Conservation (phyloP, 352 stramenopile species). For the Pythium guiyangense region DNA sequence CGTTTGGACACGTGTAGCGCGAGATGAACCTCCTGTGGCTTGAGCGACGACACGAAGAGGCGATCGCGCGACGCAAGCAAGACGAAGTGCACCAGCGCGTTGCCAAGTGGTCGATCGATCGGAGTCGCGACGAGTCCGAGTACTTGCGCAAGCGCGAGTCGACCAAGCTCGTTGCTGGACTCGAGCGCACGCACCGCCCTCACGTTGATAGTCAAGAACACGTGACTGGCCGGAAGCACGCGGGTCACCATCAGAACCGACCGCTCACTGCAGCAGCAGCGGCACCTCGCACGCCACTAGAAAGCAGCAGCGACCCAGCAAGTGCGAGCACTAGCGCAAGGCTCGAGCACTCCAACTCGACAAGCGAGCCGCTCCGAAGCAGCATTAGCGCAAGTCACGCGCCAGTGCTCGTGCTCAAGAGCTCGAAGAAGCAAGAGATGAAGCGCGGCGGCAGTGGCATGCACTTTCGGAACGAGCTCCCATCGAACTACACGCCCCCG, state of each 20-base stretch:
- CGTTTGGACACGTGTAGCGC: slow-evolving; percentile 17
- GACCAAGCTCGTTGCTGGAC: slow-evolving; percentile 44
- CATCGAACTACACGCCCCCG: slow-evolving; percentile 52
- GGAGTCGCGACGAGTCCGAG: slow-evolving; percentile 68
- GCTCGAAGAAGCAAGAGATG: slow-evolving; percentile 21
- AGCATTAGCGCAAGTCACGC: background rate
- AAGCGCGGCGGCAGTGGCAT: slow-evolving; percentile 30
- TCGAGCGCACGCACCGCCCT: slow-evolving; percentile 26
- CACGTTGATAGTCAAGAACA: slow-evolving; percentile 11
- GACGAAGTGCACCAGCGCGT: slow-evolving; percentile 44
- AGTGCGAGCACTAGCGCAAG: background rate
- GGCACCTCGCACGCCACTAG: background rate
- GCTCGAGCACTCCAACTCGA: slow-evolving; percentile 11
- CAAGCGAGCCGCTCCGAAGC: slow-evolving; percentile 1
- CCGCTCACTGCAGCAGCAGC: background rate
- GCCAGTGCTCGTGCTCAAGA: slow-evolving; percentile 17
- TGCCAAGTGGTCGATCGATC: slow-evolving; percentile 50
- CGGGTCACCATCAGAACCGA: background rate
- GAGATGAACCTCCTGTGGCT: slow-evolving; percentile 74
- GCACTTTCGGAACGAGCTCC: slow-evolving; percentile 72
- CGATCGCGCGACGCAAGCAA: slow-evolving; percentile 33
- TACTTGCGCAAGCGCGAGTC: slow-evolving; percentile 59
- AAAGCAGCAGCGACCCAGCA: too few species aligned
- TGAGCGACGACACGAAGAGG: slow-evolving; percentile 40
- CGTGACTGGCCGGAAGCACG: background rate